phyloP scores from a whole-genome alignment of 306 rosid species.

The Castanea mollissima region DNA sequence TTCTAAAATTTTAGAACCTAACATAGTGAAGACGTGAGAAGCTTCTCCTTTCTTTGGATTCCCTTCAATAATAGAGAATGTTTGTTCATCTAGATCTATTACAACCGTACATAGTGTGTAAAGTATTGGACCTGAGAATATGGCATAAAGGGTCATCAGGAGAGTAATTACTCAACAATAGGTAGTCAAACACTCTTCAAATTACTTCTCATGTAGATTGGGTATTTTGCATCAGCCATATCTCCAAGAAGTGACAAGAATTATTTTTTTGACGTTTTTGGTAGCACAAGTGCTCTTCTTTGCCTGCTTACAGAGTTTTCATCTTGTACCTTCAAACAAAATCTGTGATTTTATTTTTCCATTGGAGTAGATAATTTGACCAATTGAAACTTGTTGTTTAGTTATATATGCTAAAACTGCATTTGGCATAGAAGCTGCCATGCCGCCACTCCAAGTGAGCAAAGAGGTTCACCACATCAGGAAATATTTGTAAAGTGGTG shows the following conservation, averaged over 20 bases:
- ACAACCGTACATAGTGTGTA: constrained; percentile 63
- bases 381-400: neutral
- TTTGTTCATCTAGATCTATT: constrained; percentile 59
- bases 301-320: constrained; percentile 67
- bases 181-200: constrained; percentile 15
- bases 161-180: neutral
- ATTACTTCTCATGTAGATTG: constrained; percentile 78
- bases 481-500: neutral
- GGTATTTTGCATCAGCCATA: constrained; percentile 44
- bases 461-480: neutral
- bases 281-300: constrained; percentile 44
- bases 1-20: no score
- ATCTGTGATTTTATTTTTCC: neutral
- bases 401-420: neutral
- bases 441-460: neutral
- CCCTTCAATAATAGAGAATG: constrained; percentile 67
- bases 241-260: constrained; percentile 65
- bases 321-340: constrained; percentile 54
- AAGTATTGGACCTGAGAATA: constrained; percentile 63
- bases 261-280: constrained; percentile 48
- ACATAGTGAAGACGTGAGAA: constrained; percentile 49
- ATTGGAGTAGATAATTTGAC: neutral
- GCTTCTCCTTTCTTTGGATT: constrained; percentile 50
- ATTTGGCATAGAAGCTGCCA: neutral
- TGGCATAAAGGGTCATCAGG: neutral